A percentile compares a stretch with the other conserved stretches of the same genome.
Conservation (phyloP, 1,284 basidiomycete species). For the Inonotus hispidus region DNA sequence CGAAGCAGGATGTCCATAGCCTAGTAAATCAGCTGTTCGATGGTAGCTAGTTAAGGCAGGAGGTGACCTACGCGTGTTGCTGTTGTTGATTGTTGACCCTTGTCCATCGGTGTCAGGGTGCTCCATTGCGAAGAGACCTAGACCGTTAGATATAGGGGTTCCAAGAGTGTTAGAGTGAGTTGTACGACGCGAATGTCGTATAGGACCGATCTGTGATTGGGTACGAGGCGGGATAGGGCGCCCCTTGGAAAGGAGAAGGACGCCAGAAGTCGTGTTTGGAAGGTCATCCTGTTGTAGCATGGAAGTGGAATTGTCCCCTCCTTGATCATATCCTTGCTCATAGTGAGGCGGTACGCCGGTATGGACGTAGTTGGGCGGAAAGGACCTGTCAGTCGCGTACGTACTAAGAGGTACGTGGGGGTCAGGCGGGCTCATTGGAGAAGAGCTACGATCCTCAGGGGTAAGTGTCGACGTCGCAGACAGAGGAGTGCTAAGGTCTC, state of each 20-base stretch:
- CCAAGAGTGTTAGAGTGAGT: neutral
- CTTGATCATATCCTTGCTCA: neutral
- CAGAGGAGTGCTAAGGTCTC: neutral
- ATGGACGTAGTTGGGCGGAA: neutral
- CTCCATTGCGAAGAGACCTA: neutral
- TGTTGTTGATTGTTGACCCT: neutral
- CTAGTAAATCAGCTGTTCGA: conserved; percentile 18
- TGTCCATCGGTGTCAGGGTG: neutral
- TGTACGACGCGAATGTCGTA: neutral
- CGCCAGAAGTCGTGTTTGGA: neutral
- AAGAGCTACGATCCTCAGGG: neutral
- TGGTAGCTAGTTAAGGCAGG: neutral
- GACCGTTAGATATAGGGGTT: neutral
- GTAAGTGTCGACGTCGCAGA: neutral
- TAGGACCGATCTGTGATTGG: neutral
- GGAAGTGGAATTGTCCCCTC: neutral
- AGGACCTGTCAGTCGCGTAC: neutral
- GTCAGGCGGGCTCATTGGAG: neutral
- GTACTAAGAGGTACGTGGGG: neutral
- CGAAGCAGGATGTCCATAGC: neutral
- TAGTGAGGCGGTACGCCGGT: neutral
- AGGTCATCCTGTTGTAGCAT: neutral
- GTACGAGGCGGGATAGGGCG: neutral
- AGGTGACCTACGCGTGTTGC: conserved; percentile 15
- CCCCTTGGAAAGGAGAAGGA: conserved; percentile 1